Base-by-base conservation (phyloP, 768 basidiomycete species). In the Leucocoprinus leucothites region DNA sequence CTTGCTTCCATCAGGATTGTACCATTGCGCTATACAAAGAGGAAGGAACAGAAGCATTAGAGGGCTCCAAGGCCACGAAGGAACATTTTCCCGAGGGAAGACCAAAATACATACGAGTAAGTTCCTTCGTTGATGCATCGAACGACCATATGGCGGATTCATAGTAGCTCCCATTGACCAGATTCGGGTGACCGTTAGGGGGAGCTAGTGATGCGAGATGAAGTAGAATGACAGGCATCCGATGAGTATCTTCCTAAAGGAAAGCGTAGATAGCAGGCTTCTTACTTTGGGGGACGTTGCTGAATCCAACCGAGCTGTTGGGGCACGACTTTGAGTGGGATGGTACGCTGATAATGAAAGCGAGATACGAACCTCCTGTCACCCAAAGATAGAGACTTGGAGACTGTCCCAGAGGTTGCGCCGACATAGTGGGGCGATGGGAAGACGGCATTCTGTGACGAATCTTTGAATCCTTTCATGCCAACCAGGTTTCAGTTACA, bases 71-170 rank as follows among this genome's bases (percentile, higher is more conserved):
- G 34, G 18, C 35, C 44, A 42, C 8, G 11, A 16, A 31, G 16
- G 24, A 40, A 25, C n/a, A 24, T 41, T 8, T 41, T 3, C 40
- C 16, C 14, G 22, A n/a, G 9, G 24, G 28, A 9, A 50, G 35
- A 40, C 16, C 36, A 48, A 24, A 8, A 31, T 31, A 57, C 66
- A 52, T 55, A 80, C 80, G 71, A 51, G 65, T 70, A 25, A 82
- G 60, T 60, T 78, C 65, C 31, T 69, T 64, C 6, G 74, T 76
- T 13, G 56, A 56, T 3, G 61, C 57, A 58, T 80, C 58, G 49
- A 75, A 61, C 28, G 69, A 63, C 80, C 80, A 82, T 53, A 81
- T 77, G 22, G 77, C 68, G 22, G 79, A 80, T 60, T 81, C 76
- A 44, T 67, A 70, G 24, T 64, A 58, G 53, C 28, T 54, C 2